Evolutionary conservation across 2,329 filamentous ascomycete genomes (phyloP), one percentile per base, ranked within the genome.

Genomic region (Thielaviopsis euricoi): DNA sequence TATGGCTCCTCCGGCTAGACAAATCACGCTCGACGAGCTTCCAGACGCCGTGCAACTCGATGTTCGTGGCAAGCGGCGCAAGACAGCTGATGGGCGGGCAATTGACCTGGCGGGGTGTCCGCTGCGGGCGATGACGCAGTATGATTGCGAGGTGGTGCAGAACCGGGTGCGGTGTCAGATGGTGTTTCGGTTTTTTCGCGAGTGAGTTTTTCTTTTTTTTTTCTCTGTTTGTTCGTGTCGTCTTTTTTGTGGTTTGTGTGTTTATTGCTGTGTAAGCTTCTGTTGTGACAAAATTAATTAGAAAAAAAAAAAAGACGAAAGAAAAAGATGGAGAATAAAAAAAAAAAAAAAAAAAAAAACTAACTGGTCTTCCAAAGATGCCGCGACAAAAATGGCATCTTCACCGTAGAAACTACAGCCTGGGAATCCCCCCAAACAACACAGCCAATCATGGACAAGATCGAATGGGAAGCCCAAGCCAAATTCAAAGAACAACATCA

Each of bases 401-500:
- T 84, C 63, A 76, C 72, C 66, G 77, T 82, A 50, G 81, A 85
- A 69, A 85, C 81, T 23, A 84, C 81, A 13, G 73, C 75, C 50
- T 84, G 80, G 81, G 80, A 84, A 68, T 73, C 43, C 15, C 52
- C 59, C 48, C 26, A 55, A 29, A 22, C 52, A n/a, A 60, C 58
- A 19, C 43, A 57, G n/a, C 58, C 58, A 51, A 57, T 60, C 55
- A 60, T 60, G 55, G 51, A 57, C 23, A 57, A 40, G 37, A 57
- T 60, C 29, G 58, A 60, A 40, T 49, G 43, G 51, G 54, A 60
- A 22, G 40, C 58, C 53, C 54, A 60, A 40, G 51, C 55, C 19
- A 52, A 50, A 29, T 60, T 60, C 15, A 56, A 23, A 23, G 19
- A 21, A 52, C 53, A 52, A 7, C 29, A 52, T 4, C 25, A 48